Evolutionary conservation across 805 yeast genomes (phyloP).

Genomic region (Saccharomyces eubayanus): DNA sequence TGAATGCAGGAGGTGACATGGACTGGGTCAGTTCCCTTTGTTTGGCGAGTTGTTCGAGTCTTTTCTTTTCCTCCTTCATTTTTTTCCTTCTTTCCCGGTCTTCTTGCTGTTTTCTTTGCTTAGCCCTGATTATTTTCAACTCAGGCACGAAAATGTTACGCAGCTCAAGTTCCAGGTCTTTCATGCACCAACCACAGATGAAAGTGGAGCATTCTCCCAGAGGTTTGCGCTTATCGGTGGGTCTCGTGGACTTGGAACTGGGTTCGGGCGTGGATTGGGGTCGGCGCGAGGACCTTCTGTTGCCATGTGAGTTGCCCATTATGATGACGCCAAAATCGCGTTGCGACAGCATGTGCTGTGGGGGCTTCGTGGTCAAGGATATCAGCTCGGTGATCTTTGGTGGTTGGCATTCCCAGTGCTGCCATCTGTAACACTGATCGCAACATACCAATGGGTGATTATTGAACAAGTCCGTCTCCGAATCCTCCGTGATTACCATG

Average conservation of each 20-base stretch:
- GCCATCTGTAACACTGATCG: conserved; percentile 29
- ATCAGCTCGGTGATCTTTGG: conserved; percentile 10
- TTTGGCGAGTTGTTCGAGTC: conserved; percentile 1
- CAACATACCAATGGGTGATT: conserved; percentile 25
- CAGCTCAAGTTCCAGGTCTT: conserved; percentile 16
- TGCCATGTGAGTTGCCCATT: conserved; percentile 12
- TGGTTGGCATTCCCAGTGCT: conserved; percentile 27
- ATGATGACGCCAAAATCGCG: conserved; percentile 17
- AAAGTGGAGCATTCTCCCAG: conserved; percentile 18
- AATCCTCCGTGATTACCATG: conserved; percentile 8
- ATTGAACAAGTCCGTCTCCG: conserved; percentile 7
- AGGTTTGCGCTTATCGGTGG: conserved; percentile 19
- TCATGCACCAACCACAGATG: conserved; percentile 22
- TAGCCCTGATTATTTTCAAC: conserved; percentile 15
- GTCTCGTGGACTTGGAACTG: conserved; percentile 9
- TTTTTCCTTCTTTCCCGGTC: conserved; percentile 25
- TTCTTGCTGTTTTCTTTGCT: conserved; percentile 20
- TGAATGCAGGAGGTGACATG: background rate
- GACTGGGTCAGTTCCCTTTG: background rate
- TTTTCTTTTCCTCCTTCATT: conserved; percentile 17
- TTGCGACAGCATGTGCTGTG: conserved; percentile 4
- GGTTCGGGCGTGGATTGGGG: conserved; percentile 5
- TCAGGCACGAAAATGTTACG: conserved; percentile 20
- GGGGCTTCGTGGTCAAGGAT: conserved; percentile 6
- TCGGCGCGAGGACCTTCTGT: conserved; percentile 18